Evolutionary conservation across 257 asterid species (phyloP).

Genomic region (Capsicum rhomboideum): DNA sequence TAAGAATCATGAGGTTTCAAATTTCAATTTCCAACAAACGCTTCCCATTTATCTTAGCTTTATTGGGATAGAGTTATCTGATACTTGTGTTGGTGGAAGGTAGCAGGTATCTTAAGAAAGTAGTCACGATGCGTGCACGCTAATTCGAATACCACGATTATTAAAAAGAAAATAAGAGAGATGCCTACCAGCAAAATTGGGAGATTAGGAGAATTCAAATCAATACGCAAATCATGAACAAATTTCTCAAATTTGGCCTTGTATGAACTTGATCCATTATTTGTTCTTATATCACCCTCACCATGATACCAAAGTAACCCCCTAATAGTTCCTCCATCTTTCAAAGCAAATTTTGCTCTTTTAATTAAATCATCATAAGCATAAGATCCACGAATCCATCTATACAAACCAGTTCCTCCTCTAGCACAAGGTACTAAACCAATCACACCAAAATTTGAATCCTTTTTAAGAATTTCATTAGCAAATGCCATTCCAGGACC

Average conservation of each 20-base stretch:
- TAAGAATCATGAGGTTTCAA: too few relatives aligned
- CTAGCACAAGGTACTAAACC: slow-evolving; percentile 38
- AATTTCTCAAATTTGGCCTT: slow-evolving; percentile 31
- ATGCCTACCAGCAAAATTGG: slow-evolving; percentile 23
- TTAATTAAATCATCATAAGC: slow-evolving; percentile 33
- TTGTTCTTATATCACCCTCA: slow-evolving; percentile 35
- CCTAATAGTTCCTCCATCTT: slow-evolving; percentile 27
- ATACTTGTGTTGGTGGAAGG: too few relatives aligned
- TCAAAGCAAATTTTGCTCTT: slow-evolving; percentile 38
- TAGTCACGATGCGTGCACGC: too few relatives aligned
- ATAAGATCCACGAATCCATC: slow-evolving; percentile 16
- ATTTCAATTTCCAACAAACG: too few relatives aligned
- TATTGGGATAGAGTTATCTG: too few relatives aligned
- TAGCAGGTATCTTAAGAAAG: too few relatives aligned
- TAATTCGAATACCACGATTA: too few relatives aligned
- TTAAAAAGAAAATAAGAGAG: too few relatives aligned
- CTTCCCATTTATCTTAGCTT: too few relatives aligned
- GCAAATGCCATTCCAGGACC: slow-evolving; percentile 46
- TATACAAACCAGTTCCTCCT: slow-evolving; percentile 19
- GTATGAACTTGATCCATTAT: slow-evolving; percentile 31
- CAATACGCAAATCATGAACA: slow-evolving; percentile 29
- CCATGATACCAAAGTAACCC: slow-evolving; percentile 76
- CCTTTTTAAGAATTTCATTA: slow-evolving; percentile 4
- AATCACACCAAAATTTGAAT: slow-evolving; percentile 5
- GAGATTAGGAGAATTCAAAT: slow-evolving; percentile 17